Evolutionary conservation across 208 protist species (phyloP).

Genomic region (Leishmania gerbilli): DNA sequence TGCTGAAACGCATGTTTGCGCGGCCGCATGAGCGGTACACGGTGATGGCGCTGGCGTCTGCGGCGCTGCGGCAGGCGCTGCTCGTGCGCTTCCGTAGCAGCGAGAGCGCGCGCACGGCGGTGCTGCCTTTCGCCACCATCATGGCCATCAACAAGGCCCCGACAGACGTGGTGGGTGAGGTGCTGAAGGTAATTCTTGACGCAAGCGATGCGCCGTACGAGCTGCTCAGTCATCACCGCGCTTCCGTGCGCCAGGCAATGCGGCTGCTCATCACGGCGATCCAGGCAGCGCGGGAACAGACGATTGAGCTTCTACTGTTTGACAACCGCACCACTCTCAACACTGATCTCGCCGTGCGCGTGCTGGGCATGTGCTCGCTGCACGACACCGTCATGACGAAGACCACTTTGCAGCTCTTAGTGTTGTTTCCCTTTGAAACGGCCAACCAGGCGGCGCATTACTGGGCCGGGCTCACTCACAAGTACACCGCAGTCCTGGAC

Average conservation of each 20-base stretch:
- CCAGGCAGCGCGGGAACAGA: slow-evolving; percentile 48
- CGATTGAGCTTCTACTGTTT: slow-evolving; percentile 69
- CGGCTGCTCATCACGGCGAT: slow-evolving; percentile 66
- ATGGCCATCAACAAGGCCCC: slow-evolving; percentile 78
- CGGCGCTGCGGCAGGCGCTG: slow-evolving; percentile 65
- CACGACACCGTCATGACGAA: slow-evolving; percentile 59
- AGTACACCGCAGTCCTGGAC: slow-evolving; percentile 42
- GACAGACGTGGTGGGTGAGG: slow-evolving; percentile 76
- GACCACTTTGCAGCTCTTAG: slow-evolving; percentile 63
- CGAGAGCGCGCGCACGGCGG: slow-evolving; percentile 23
- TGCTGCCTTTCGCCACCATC: slow-evolving; percentile 62
- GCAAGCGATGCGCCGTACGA: slow-evolving; percentile 50
- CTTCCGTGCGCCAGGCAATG: slow-evolving; percentile 77
- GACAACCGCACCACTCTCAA: slow-evolving; percentile 70
- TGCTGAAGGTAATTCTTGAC: slow-evolving; percentile 50
- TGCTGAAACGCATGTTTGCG: slow-evolving; percentile 58
- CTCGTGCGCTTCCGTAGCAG: slow-evolving; percentile 44
- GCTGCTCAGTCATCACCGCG: slow-evolving; percentile 59
- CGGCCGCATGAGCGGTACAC: slow-evolving; percentile 62
- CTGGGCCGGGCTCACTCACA: slow-evolving; percentile 44
- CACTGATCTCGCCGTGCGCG: slow-evolving; percentile 51
- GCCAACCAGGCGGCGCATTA: slow-evolving; percentile 52
- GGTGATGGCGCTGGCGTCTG: slow-evolving; percentile 70
- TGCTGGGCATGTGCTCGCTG: slow-evolving; percentile 51
- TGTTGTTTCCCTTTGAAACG: slow-evolving; percentile 58